A percentile compares a stretch with the other conserved stretches of the same genome.
These are phyloP conservation scores for Bruguiera hainesii DNA, from an alignment of 441 rosid species.

Conservation along the genomic window DNA sequence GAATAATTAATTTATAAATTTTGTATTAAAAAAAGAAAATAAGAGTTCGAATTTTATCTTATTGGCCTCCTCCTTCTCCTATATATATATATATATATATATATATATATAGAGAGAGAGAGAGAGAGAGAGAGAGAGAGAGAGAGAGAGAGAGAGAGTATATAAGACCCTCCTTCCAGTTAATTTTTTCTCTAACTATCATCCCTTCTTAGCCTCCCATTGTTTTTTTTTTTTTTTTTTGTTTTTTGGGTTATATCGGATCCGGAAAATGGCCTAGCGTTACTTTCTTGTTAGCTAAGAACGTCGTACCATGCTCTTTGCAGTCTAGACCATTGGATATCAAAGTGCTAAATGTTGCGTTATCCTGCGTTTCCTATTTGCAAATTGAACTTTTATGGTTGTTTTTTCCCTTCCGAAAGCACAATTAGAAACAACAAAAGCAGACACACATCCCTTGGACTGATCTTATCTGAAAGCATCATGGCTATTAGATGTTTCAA, in stretches of 20 bases:
- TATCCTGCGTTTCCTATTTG: conserved; percentile 1
- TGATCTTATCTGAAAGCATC: conserved; percentile 7
- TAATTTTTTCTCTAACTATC: neutral
- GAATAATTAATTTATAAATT: too few species aligned
- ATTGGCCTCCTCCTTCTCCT: too few species aligned
- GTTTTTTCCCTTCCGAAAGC: neutral
- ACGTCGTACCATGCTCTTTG: conserved; percentile 7
- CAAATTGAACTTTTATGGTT: conserved; percentile 14
- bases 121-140: too few species aligned
- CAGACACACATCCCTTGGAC: neutral
- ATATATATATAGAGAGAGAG: too few species aligned
- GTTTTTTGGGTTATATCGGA: too few species aligned
- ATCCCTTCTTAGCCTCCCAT: neutral
- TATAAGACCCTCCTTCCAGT: too few species aligned
- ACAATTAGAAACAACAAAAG: neutral
- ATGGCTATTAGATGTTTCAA: conserved; percentile 6
- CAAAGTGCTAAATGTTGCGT: conserved; percentile 9
- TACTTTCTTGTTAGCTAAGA: neutral
- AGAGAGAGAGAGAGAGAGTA: too few species aligned
- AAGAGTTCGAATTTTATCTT: too few species aligned
- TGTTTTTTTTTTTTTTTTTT: too few species aligned
- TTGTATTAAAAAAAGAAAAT: too few species aligned
- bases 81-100: too few species aligned
- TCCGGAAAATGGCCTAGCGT: neutral
- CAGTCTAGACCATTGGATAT: conserved; percentile 17